Percentiles rank a stretch among this genome's conserved stretches.
Evolutionary conservation across 208 protist genomes (phyloP).

Genomic region (Lotmaria passim): DNA sequence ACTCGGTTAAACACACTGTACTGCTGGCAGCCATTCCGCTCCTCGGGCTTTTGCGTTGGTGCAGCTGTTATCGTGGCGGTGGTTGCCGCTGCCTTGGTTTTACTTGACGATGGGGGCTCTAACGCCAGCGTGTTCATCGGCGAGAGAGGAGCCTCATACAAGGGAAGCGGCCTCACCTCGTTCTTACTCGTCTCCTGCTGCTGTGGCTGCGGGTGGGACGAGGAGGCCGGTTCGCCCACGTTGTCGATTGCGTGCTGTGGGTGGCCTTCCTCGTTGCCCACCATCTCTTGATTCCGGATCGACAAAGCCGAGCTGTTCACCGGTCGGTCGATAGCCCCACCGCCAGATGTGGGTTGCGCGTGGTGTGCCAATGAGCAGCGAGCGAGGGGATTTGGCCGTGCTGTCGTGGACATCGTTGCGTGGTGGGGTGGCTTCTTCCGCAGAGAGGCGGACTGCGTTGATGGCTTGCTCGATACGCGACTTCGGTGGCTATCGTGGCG

Average conservation of each 20-base stretch:
- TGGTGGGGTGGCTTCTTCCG: background rate
- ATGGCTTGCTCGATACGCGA: background rate
- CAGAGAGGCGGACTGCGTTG: background rate
- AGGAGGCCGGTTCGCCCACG: no score
- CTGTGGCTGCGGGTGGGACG: background rate
- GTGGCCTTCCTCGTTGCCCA: no score
- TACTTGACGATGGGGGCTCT: no score
- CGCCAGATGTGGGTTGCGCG: background rate
- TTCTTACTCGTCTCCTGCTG: background rate
- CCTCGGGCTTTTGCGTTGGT: background rate
- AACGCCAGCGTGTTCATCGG: no score
- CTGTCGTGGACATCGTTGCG: background rate
- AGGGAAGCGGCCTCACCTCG: background rate
- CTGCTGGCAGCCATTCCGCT: background rate
- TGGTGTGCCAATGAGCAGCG: no score
- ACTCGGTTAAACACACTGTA: background rate
- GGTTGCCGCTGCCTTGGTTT: background rate
- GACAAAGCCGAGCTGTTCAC: slow-evolving; percentile 3
- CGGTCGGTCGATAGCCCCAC: background rate
- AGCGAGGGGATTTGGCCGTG: slow-evolving; percentile 4
- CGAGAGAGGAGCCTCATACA: no score
- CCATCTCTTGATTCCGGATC: no score
- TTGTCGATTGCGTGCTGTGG: no score
- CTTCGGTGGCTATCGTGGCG: background rate
- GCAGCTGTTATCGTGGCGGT: background rate